Percentiles rank a stretch among this genome's conserved stretches.
Conservation (phyloP, 2,329 filamentous ascomycete genomes). For the Fusarium avenaceum region DNA sequence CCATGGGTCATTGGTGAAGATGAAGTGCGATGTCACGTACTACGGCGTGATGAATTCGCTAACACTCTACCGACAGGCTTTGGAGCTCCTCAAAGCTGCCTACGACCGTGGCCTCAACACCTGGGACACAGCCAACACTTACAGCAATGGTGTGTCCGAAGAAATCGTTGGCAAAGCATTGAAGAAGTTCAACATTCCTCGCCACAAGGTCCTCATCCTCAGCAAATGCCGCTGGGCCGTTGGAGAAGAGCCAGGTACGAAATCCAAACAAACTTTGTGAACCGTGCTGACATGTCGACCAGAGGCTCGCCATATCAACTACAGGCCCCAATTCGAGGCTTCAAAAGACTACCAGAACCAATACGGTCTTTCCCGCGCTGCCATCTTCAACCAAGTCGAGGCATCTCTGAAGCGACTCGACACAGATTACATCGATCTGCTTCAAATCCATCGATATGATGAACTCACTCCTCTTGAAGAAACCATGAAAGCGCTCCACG, state of each 20-base stretch:
- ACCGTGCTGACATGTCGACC: accelerated
- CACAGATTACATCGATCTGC: constrained; percentile 65
- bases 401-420: constrained; percentile 41
- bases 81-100: constrained; percentile 34
- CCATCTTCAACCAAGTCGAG: constrained; percentile 42
- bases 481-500: constrained; percentile 70
- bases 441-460: constrained; percentile 67
- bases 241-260: constrained; percentile 32
- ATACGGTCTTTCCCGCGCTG: constrained; percentile 35
- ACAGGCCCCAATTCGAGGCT: constrained; percentile 17
- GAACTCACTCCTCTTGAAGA: constrained; percentile 62
- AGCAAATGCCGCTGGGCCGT: constrained; percentile 41
- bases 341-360: constrained; percentile 45
- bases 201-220: constrained; percentile 32
- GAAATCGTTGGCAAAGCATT: constrained; percentile 35
- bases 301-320: constrained; percentile 30
- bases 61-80: neutral
- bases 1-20: constrained; percentile 38
- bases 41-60: neutral
- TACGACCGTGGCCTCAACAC: constrained; percentile 41
- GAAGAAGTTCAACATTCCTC: constrained; percentile 36
- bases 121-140: constrained; percentile 36
- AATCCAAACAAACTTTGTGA: accelerated
- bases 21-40: neutral
- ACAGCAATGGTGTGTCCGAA: constrained; percentile 32